These are phyloP conservation scores for Gracilaria gracilis DNA, from an alignment of 23 red algal genomes.

Conservation along the genomic window DNA sequence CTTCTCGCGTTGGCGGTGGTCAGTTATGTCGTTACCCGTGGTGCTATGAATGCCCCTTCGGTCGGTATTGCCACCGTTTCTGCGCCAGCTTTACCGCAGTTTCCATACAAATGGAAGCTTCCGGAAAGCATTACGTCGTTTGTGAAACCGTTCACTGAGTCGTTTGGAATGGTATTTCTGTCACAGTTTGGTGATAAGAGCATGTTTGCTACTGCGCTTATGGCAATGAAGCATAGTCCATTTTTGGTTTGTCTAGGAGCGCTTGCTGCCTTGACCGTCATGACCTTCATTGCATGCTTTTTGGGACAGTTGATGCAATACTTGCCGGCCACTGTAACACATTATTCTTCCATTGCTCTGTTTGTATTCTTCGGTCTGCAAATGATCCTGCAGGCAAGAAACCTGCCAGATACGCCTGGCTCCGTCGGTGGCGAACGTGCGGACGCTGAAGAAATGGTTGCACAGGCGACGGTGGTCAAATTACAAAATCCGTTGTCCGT, in stretches of 20 bases:
- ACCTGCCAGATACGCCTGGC: conserved; percentile 59
- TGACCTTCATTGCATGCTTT: conserved; percentile 97
- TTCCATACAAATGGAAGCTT: neutral
- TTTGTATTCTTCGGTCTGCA: conserved; percentile 89
- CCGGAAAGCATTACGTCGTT: conserved; percentile 34
- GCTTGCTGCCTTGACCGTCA: conserved; percentile 87
- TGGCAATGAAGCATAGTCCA: conserved; percentile 91
- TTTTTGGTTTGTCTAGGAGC: conserved; percentile 83
- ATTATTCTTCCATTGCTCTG: conserved; percentile 82
- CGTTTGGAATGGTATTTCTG: conserved; percentile 94
- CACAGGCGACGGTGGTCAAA: conserved; percentile 59
- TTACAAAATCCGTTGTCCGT: conserved; percentile 36
- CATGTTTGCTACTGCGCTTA: conserved; percentile 97
- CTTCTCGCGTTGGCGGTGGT: conserved; percentile 25
- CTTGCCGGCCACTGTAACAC: conserved; percentile 81
- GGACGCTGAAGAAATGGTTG: conserved; percentile 73
- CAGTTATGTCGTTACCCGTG: conserved; percentile 29
- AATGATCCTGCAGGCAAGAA: conserved; percentile 82
- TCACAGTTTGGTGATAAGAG: conserved; percentile 98
- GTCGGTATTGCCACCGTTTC: conserved; percentile 28
- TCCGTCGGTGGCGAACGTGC: conserved; percentile 57
- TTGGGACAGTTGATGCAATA: conserved; percentile 92
- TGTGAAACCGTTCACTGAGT: conserved; percentile 77
- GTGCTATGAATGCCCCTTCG: conserved; percentile 12
- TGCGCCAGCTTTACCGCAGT: conserved; percentile 43